Evolutionary conservation across 139 green algal species (phyloP).

Genomic region (Diplosphaera chodatii): DNA sequence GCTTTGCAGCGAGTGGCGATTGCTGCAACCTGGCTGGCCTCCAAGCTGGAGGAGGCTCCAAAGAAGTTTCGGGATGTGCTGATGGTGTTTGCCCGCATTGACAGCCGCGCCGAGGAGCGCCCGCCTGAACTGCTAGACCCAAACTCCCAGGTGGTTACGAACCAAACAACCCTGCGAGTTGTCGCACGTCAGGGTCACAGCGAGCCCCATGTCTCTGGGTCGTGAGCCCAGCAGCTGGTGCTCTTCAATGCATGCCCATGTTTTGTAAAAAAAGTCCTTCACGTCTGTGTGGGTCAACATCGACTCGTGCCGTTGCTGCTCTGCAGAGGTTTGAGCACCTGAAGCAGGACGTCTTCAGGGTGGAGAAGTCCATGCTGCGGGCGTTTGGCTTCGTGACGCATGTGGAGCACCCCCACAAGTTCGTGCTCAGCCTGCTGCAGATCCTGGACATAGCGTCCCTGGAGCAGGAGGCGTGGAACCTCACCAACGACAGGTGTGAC

Average conservation of each 20-base stretch:
- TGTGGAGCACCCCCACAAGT: slow-evolving; percentile 89
- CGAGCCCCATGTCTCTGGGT: too few species aligned
- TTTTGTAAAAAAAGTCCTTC: too few species aligned
- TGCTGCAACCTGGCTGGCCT: slow-evolving; percentile 67
- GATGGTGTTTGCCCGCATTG: slow-evolving; percentile 69
- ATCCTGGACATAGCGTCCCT: slow-evolving; percentile 35
- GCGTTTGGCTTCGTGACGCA: slow-evolving; percentile 81
- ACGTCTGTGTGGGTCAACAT: too few species aligned
- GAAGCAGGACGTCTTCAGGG: slow-evolving; percentile 57
- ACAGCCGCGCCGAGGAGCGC: slow-evolving; percentile 39
- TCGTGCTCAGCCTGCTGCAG: slow-evolving; percentile 73
- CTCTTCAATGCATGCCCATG: too few species aligned
- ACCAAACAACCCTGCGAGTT: too few species aligned
- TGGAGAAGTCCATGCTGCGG: slow-evolving; percentile 75
- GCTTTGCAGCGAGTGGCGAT: slow-evolving; percentile 63
- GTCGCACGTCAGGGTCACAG: too few species aligned
- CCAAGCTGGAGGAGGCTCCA: slow-evolving; percentile 86
- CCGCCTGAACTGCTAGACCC: slow-evolving; percentile 50
- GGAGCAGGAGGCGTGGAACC: slow-evolving; percentile 77
- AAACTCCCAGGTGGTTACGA: slow-evolving; percentile 49
- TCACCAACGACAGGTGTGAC: slow-evolving; percentile 92
- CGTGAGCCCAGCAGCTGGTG: too few species aligned
- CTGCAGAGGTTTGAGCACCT: slow-evolving; percentile 51
- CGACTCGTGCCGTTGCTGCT: neutral
- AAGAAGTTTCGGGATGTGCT: slow-evolving; percentile 54